Base-by-base conservation (phyloP, 257 asterid species). In the Linaria vulgaris region DNA sequence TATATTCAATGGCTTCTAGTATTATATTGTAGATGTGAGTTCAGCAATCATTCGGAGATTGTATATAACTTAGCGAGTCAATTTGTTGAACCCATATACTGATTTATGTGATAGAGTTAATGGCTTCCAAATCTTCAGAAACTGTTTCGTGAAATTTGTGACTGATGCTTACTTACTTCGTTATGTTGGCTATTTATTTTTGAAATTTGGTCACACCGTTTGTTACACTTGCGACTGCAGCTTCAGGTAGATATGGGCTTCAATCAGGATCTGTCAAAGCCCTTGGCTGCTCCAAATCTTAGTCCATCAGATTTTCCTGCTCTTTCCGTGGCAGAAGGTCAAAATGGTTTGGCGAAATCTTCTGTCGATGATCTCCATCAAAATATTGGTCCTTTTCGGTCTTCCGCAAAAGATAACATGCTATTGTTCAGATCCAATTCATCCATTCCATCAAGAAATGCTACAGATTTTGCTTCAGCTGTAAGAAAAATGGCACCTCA, bases 301-400 rank as follows among this genome's bases (percentile, higher is more conserved):
- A 81, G 58, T 66, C 74, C 83, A 19, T 69, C 84, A 86, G 96
- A 88, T 80, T 90, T 94, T 66, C 99, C 99, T n/a, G 96, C 97
- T 41, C 95, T 87, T 53, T 79, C 94, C 64, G 77, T 65, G 9
- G 71, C 82, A 65, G 95, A 80, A 48, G 72, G 78, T 65, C 85
- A 74, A 64, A 79, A 78, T 10, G 83, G 80, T 58, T 60, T 80
- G 72, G 64, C 75, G 23, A 83, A 75, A 44, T 81, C 75, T 76
- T 45, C 74, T 60, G 81, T 75, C 15, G 80, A 73, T 14, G 80
- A 80, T 67, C 78, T 81, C 65, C 85, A 83, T 60, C 88, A 73
- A 54, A 82, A 69, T 51, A 69, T 68, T 8, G 68, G 69, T 61
- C 83, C 85, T 16, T 81, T 74, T 55, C 73, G 74, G 72, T 70